phyloP scores from a whole-genome alignment of 1,284 basidiomycete species.

The Papiliotrema flavescens region DNA sequence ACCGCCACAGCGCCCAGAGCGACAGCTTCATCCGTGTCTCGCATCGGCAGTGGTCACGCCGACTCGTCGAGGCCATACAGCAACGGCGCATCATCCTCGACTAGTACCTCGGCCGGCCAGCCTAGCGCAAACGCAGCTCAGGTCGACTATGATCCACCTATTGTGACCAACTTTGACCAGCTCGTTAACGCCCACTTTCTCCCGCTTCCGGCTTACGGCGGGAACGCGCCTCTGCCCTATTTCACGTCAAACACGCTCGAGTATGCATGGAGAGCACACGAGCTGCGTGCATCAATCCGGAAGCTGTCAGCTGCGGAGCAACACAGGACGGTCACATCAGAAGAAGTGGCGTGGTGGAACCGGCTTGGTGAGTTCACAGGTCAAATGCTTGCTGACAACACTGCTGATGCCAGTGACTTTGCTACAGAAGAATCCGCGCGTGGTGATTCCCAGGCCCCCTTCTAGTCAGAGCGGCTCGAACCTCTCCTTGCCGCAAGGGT shows the following conservation, averaged over 20 bases:
- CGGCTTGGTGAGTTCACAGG: conserved; percentile 7
- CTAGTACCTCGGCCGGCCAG: background rate
- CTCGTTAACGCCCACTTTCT: conserved; percentile 10
- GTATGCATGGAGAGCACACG: conserved; percentile 17
- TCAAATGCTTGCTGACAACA: too few species aligned
- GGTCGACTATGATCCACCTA: conserved; percentile 3
- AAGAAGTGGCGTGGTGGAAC: conserved; percentile 15
- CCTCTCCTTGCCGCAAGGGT: background rate
- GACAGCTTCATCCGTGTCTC: too few species aligned
- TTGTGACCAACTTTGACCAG: conserved; percentile 5
- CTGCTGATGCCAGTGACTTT: conserved; percentile 6
- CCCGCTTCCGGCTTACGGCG: conserved; percentile 8
- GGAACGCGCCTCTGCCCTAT: background rate
- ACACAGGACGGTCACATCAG: conserved; percentile 9
- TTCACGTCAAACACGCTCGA: background rate
- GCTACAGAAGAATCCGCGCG: conserved; percentile 8
- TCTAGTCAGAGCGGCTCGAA: background rate
- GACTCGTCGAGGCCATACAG: too few species aligned
- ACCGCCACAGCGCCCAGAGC: too few species aligned
- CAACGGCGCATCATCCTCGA: background rate
- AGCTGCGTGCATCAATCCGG: conserved; percentile 10
- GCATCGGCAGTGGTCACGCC: too few species aligned
- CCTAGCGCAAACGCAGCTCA: background rate
- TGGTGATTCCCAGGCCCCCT: conserved; percentile 9
- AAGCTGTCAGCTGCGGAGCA: conserved; percentile 9